Evolutionary conservation across 345 rosid species (phyloP), one percentile per base, ranked within the genome.

Genomic region (Linum lewisii): DNA sequence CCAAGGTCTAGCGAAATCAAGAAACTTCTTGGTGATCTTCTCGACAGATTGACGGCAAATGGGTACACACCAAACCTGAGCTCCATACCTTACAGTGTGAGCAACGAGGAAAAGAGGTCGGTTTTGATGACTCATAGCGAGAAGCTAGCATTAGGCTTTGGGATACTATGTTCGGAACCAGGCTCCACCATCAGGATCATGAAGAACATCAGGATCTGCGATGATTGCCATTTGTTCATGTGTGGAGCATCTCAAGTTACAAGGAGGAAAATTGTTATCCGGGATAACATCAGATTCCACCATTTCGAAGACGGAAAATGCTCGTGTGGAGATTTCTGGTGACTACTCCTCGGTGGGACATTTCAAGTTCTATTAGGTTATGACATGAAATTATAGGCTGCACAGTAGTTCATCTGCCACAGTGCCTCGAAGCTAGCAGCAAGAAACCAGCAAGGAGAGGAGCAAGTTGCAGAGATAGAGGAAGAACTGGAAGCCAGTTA

Each of bases 261-360:
- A 4, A 72, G 79, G 37, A 78, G 83, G 63, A 79, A 77, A 68
- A 82, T 90, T 66, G 66, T 81, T 65, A 74, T 88, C 61, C 77
- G 95, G 59, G 95, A 88, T 70, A 82, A 71, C 67, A 66, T 77
- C 80, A 81, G 92, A 60, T 84, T 85, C 71, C 97, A 83, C 72
- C 90, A 85, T 81, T 90, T 87, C 68, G 67, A 23, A 19, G 78
- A 61, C 49, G 95, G 97, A 26, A 63, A 26, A 23, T 87, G 95
- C 70, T 85, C 95, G 13, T 87, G 97, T 47, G 82, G 84, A 60
- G 67, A 77, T 65, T 86, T 79, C 72, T 89, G 95, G 95, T 89
- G 80, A 86, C 26, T 67, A n/a, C n/a, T n/a, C n/a, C n/a, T 29
- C 7, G 34, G 5, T 8, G 1, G 4, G 34, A 1, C 1, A 29